phyloP scores from a whole-genome alignment of 164 flowering plant genomes.

The Berberis vulgaris region DNA sequence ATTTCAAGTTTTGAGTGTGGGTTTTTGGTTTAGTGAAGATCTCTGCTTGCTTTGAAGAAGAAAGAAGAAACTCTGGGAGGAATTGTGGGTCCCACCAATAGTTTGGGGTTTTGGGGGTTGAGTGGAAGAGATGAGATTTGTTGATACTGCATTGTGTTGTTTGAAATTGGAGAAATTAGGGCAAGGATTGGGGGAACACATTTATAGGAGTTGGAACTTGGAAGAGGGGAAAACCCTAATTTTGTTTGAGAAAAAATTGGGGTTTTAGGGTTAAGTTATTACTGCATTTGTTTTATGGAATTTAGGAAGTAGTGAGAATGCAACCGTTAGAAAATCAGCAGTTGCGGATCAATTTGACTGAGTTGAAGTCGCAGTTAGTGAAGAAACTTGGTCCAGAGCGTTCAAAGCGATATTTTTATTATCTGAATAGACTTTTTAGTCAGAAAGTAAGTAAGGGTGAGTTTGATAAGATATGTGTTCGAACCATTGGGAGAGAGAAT shows the following conservation, averaged over 20 bases:
- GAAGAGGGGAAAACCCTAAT: constrained; percentile 30
- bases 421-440: constrained; percentile 57
- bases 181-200: constrained; percentile 13
- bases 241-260: constrained; percentile 7
- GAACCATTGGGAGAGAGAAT: constrained; percentile 70
- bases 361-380: constrained; percentile 68
- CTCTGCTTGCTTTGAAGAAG: constrained; percentile 6
- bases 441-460: constrained; percentile 74
- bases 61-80: not conserved
- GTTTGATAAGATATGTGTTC: constrained; percentile 60
- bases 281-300: constrained; percentile 17
- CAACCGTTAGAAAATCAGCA: constrained; percentile 47
- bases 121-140: constrained; percentile 36
- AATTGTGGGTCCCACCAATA: constrained; percentile 7
- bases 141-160: constrained; percentile 30
- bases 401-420: constrained; percentile 57
- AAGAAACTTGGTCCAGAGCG: constrained; percentile 81
- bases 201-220: constrained; percentile 18
- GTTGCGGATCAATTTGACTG: constrained; percentile 65
- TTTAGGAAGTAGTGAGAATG: constrained; percentile 47
- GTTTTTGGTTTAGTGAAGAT: constrained; percentile 6
- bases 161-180: constrained; percentile 20
- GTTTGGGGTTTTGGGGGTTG: constrained; percentile 28
- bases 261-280: constrained; percentile 13
- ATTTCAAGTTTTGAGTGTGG: constrained; percentile 15